Evolutionary conservation across 164 flowering plant genomes (phyloP).

Genomic region (Aristolochia contorta): DNA sequence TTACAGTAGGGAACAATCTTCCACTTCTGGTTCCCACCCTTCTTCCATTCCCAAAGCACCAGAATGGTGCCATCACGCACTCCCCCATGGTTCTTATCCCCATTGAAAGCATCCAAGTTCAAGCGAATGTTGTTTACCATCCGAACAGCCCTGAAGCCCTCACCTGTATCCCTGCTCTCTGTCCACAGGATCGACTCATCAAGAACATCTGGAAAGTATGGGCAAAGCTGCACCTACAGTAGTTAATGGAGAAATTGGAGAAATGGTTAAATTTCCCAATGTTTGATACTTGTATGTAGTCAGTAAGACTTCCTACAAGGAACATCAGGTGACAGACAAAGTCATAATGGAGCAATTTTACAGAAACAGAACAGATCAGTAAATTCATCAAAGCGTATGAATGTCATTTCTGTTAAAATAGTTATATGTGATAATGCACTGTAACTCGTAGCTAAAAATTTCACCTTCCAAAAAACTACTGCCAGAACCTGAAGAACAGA

Average conservation of each 20-base stretch:
- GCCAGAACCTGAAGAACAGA: too few relatives aligned
- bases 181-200: constrained; percentile 64
- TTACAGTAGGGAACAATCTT: constrained; percentile 53
- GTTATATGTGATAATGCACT: too few relatives aligned
- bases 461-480: too few relatives aligned
- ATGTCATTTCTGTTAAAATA: too few relatives aligned
- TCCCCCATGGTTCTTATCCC: constrained; percentile 56
- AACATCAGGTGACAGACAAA: too few relatives aligned
- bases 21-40: constrained; percentile 72
- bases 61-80: constrained; percentile 52
- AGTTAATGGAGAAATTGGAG: background rate
- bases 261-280: background rate
- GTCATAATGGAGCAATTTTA: too few relatives aligned
- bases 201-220: constrained; percentile 38
- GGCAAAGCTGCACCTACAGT: constrained; percentile 47
- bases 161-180: constrained; percentile 47
- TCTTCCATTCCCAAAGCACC: constrained; percentile 54
- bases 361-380: too few relatives aligned
- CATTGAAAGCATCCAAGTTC: constrained; percentile 58
- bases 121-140: constrained; percentile 58
- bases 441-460: too few relatives aligned
- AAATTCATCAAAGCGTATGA: too few relatives aligned
- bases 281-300: background rate
- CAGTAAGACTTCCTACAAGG: too few relatives aligned
- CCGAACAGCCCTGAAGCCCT: constrained; percentile 41